Evolutionary conservation across 257 asterid species (phyloP), one percentile per base, ranked within the genome.

Genomic region (Solanum chmielewskii): DNA sequence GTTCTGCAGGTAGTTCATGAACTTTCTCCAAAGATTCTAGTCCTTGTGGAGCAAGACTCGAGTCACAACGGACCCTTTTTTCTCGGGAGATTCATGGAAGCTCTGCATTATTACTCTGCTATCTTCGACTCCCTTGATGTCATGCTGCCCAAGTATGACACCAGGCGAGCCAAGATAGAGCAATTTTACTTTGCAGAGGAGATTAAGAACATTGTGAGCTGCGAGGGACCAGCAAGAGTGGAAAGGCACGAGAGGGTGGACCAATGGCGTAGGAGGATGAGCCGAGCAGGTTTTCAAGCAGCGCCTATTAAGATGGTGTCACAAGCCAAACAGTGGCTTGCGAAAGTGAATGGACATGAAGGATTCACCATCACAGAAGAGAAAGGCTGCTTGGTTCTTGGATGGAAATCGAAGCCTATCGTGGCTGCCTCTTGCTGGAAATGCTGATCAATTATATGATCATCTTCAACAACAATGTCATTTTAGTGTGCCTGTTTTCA

Each of bases 351-450:
- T 87, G 89, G 88, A 3, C 90, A 94, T 86, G 98, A 93, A 86
- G 97, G 98, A 2, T 93, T 93, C 89, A 95, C 95, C 18, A 88
- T 91, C 74, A 93, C 90, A 88, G 98, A 95, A 86, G 98, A 95
- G 89, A 95, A 94, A 64, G 96, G 97, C 5, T 94, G 97, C 89
- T 93, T 94, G 90, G 97, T 94, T 41, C 92, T 95, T 71, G 96
- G 98, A 3, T 95, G 98, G 98, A 94, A 94, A 88, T 94, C 98
- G 29, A 95, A 92, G 94, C 98, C 98, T n/a, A 93, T 93, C 25
- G 93, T 93, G 37, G 95, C 98, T 85, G 94, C 97, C 83, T 94
- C 98, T 12, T 94, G 98, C 92, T 95, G 98, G 98, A 95, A 95
- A 93, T 95, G 97, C 93, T 94, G 90, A 92, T 84, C 41, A 21